Percentiles rank a stretch among this genome's conserved stretches.
Evolutionary conservation across 2,329 filamentous ascomycete genomes (phyloP).

Genomic region (Dothideomycetes sp.): DNA sequence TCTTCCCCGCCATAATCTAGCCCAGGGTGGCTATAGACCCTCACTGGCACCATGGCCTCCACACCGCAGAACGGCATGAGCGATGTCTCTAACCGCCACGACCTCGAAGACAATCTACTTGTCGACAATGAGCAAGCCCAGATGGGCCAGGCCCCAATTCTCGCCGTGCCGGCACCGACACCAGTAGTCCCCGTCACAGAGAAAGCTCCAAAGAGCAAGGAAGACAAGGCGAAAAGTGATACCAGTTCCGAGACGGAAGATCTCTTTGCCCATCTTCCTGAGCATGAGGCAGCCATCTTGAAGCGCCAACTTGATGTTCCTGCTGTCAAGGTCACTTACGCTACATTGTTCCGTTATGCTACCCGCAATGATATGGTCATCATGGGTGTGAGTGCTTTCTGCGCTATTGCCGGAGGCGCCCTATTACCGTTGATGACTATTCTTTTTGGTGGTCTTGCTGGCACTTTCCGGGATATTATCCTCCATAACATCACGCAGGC

Average conservation of each 20-base stretch:
- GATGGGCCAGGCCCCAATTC: conserved; percentile 23
- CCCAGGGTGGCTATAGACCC: conserved; percentile 7
- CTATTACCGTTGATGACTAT: conserved; percentile 35
- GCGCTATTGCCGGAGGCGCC: conserved; percentile 28
- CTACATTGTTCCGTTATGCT: conserved; percentile 36
- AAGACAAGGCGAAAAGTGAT: conserved; percentile 11
- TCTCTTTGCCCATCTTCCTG: conserved; percentile 29
- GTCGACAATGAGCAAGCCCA: conserved; percentile 23
- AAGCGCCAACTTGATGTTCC: conserved; percentile 34
- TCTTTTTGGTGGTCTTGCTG: conserved; percentile 68
- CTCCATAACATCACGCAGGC: conserved; percentile 37
- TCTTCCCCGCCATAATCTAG: conserved; percentile 4
- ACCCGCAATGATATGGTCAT: conserved; percentile 32
- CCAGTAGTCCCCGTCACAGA: conserved; percentile 21
- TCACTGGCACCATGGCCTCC: not conserved
- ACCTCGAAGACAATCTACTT: conserved; percentile 1
- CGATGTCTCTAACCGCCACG: conserved; percentile 1
- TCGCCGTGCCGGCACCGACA: conserved; percentile 21
- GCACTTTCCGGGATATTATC: conserved; percentile 60
- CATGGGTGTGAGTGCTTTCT: conserved; percentile 31
- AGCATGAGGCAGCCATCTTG: conserved; percentile 29
- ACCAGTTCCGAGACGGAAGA: conserved; percentile 20
- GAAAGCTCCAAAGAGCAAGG: conserved; percentile 16
- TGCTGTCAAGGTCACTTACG: conserved; percentile 33
- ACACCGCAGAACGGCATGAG: not conserved